Evolutionary conservation across 768 basidiomycete genomes (phyloP).

Genomic region (Tricholoma furcatifolium): DNA sequence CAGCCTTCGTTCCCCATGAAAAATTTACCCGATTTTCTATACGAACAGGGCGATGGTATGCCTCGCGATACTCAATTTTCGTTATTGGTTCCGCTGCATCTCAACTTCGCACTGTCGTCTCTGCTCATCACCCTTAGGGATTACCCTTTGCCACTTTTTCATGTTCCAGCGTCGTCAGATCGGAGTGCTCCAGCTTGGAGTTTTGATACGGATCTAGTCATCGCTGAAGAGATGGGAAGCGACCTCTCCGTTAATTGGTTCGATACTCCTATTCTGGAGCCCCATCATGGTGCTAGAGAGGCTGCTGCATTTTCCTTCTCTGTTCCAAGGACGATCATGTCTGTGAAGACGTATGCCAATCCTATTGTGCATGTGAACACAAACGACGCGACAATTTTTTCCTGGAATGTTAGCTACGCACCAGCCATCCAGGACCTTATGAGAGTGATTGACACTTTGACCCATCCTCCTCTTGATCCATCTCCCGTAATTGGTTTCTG

Average conservation of each 20-base stretch:
- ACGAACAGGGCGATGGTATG: conserved; percentile 64
- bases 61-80: conserved; percentile 72
- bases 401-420: conserved; percentile 88
- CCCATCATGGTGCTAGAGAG: conserved; percentile 48
- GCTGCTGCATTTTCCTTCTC: conserved; percentile 53
- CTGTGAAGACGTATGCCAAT: conserved; percentile 88
- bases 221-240: conserved; percentile 84
- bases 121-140: conserved; percentile 71
- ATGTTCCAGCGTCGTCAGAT: conserved; percentile 54
- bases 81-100: conserved; percentile 78
- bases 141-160: conserved; percentile 85
- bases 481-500: conserved; percentile 89
- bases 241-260: conserved; percentile 70
- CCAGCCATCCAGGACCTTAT: conserved; percentile 87
- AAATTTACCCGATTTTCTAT: conserved; percentile 60
- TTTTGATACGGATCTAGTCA: conserved; percentile 76
- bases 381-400: conserved; percentile 64
- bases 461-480: conserved; percentile 73
- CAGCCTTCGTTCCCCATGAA: conserved; percentile 58
- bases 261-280: conserved; percentile 61
- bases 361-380: conserved; percentile 71
- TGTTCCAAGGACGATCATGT: conserved; percentile 92
- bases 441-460: conserved; percentile 77
- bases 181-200: conserved; percentile 46
- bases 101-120: conserved; percentile 66